These are phyloP conservation scores for Lentinula lateritia DNA, from an alignment of 768 basidiomycete species.

Conservation along the genomic window DNA sequence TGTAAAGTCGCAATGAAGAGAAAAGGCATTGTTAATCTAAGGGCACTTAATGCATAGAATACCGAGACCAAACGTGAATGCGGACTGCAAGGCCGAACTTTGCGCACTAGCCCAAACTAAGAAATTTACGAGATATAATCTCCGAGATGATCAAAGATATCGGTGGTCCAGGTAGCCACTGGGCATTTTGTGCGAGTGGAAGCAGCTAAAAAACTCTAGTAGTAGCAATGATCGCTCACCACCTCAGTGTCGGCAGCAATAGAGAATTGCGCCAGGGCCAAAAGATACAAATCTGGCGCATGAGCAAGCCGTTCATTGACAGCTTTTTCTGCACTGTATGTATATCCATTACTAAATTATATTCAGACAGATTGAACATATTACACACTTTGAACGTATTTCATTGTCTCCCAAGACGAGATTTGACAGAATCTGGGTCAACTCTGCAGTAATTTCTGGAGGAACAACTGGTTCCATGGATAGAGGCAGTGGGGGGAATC, in stretches of 20 bases:
- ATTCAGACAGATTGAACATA: background rate
- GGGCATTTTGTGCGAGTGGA: background rate
- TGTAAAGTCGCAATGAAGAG: conserved; percentile 5
- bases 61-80: background rate
- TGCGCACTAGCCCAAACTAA: background rate
- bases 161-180: background rate
- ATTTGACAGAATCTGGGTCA: conserved; percentile 82
- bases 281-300: conserved; percentile 73
- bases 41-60: too few relatives aligned
- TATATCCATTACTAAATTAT: conserved; percentile 13
- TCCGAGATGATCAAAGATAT: conserved; percentile 1
- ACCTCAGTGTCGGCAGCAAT: conserved; percentile 74
- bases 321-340: conserved; percentile 66
- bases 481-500: background rate
- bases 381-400: conserved; percentile 61
- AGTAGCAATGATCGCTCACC: conserved; percentile 35
- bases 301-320: conserved; percentile 77
- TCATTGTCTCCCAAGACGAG: conserved; percentile 81
- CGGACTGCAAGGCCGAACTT: background rate
- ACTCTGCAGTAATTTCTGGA: conserved; percentile 66
- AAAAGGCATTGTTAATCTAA: background rate
- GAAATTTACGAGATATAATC: background rate
- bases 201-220: background rate
- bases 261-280: conserved; percentile 76
- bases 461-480: conserved; percentile 48